These are phyloP conservation scores for Ceratobasidium sp. DNA, from an alignment of 1,284 basidiomycete genomes.

Conservation along the genomic window DNA sequence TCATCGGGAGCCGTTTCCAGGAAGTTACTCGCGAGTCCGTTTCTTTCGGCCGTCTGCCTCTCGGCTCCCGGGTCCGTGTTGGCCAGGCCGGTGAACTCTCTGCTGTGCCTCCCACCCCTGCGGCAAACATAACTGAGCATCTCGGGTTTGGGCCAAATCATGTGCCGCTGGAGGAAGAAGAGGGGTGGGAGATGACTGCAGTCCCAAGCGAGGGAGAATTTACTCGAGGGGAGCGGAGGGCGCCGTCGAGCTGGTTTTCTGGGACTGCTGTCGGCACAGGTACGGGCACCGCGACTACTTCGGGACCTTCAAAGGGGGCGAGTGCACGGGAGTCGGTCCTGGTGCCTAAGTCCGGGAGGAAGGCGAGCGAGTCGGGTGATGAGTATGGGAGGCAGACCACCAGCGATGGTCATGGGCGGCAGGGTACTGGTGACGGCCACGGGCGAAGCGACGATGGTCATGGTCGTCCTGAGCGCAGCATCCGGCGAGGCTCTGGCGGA, in stretches of 20 bases:
- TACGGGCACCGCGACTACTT: constrained; percentile 44
- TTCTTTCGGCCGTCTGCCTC: constrained; percentile 65
- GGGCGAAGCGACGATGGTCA: constrained; percentile 15
- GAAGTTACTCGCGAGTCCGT: constrained; percentile 72
- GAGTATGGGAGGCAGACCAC: constrained; percentile 10
- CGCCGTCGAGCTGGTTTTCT: constrained; percentile 63
- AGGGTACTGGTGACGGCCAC: constrained; percentile 22
- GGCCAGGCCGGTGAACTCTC: constrained; percentile 64
- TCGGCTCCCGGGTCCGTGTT: constrained; percentile 69
- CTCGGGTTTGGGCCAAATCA: constrained; percentile 38
- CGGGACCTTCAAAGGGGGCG: constrained; percentile 21
- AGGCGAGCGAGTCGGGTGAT: constrained; percentile 19
- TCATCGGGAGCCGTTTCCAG: constrained; percentile 74
- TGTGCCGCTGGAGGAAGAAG: constrained; percentile 26
- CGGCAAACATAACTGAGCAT: neutral
- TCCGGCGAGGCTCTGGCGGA: neutral
- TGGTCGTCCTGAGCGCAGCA: neutral
- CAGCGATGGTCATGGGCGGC: constrained; percentile 33
- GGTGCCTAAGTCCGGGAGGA: constrained; percentile 3
- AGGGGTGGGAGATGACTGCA: constrained; percentile 40
- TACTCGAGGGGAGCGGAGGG: constrained; percentile 15
- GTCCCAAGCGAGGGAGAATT: constrained; percentile 36
- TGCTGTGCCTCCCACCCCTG: constrained; percentile 46
- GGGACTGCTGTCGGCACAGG: constrained; percentile 59
- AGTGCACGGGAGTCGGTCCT: constrained; percentile 29